Evolutionary conservation across 495 filamentous ascomycete species (phyloP).

Genomic region (Aspergillus nidulans): DNA sequence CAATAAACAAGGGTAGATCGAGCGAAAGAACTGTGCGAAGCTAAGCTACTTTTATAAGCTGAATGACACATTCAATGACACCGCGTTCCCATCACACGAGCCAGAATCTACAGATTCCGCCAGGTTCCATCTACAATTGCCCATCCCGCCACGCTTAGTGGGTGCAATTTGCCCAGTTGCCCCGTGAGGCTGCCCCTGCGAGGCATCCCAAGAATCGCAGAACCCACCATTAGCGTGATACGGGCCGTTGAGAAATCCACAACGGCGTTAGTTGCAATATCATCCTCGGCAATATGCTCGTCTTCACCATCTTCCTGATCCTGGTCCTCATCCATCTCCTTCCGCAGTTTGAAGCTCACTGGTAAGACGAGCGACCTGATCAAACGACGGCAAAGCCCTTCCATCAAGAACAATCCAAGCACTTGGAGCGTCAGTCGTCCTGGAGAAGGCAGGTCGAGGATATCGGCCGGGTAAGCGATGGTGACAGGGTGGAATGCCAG

Average conservation of each 20-base stretch:
- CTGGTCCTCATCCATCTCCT: neutral
- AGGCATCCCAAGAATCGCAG: neutral
- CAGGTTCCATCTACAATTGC: neutral
- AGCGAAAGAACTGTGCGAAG: too few relatives aligned
- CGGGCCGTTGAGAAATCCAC: neutral
- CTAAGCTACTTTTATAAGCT: too few relatives aligned
- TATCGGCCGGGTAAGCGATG: neutral
- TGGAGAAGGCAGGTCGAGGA: neutral
- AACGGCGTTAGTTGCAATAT: neutral
- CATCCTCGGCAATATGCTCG: neutral
- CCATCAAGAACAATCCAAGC: neutral
- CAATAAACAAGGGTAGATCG: too few relatives aligned
- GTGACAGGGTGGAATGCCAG: neutral
- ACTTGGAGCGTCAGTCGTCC: neutral
- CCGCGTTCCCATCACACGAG: too few relatives aligned
- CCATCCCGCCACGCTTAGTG: neutral
- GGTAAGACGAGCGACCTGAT: too few relatives aligned
- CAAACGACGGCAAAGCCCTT: neutral
- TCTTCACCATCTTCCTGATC: neutral
- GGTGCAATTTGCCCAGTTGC: neutral
- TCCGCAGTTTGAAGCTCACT: neutral
- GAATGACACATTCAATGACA: too few relatives aligned
- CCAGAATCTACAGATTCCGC: too few relatives aligned
- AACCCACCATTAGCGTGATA: neutral
- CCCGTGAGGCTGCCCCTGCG: neutral